Conservation (phyloP, 192 early-diverging fungal genomes). For the Chytriomyces hyalinus region DNA sequence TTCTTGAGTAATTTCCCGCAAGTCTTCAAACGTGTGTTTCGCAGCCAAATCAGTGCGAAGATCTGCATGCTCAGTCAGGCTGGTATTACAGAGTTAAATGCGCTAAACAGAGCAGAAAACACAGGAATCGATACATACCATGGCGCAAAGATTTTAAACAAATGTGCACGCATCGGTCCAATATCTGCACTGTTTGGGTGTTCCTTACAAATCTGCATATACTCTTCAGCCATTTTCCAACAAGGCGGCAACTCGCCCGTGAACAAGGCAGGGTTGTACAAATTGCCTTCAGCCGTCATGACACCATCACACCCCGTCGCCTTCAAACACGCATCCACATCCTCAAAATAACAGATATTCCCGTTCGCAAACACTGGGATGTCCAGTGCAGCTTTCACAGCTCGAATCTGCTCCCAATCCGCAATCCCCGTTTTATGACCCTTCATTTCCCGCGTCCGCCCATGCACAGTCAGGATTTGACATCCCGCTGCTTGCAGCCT, state of each 20-base stretch:
- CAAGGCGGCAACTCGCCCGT: slow-evolving; percentile 64
- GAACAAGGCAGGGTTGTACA: slow-evolving; percentile 88
- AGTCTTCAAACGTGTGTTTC: slow-evolving; percentile 62
- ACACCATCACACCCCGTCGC: slow-evolving; percentile 88
- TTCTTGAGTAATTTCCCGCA: slow-evolving; percentile 59
- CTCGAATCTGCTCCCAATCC: slow-evolving; percentile 92
- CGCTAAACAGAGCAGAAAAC: slow-evolving; percentile 39
- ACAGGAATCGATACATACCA: slow-evolving; percentile 31
- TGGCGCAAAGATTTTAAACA: slow-evolving; percentile 88
- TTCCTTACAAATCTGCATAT: slow-evolving; percentile 79
- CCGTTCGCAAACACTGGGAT: slow-evolving; percentile 98
- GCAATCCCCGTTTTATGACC: slow-evolving; percentile 95
- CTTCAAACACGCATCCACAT: slow-evolving; percentile 80
- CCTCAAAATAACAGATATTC: slow-evolving; percentile 95
- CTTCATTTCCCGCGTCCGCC: slow-evolving; percentile 93
- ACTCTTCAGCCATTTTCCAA: slow-evolving; percentile 84
- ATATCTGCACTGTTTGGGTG: slow-evolving; percentile 65
- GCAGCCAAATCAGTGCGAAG: slow-evolving; percentile 73
- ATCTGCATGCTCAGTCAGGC: slow-evolving; percentile 78
- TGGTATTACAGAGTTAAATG: not conserved
- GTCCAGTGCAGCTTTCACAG: slow-evolving; percentile 74
- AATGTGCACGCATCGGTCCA: slow-evolving; percentile 76
- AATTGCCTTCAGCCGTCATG: slow-evolving; percentile 80
- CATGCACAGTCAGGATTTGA: slow-evolving; percentile 92
- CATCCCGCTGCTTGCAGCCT: slow-evolving; percentile 93